Conservation (phyloP, 2,329 filamentous ascomycete genomes). For the Diplodia sapinea region DNA sequence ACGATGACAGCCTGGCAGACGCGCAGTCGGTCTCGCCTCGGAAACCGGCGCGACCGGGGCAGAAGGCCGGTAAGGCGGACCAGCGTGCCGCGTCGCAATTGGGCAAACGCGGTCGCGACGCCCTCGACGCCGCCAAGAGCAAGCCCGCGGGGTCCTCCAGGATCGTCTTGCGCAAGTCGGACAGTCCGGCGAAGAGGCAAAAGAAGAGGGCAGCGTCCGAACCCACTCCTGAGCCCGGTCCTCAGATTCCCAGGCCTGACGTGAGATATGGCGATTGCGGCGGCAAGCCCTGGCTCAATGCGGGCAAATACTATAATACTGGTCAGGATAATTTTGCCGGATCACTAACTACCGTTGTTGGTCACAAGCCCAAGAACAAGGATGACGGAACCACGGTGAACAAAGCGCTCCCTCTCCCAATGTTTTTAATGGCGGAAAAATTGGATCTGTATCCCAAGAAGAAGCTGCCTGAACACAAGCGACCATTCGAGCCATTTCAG, state of each 20-base stretch:
- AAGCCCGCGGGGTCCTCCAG: constrained; percentile 35
- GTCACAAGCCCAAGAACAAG: constrained; percentile 47
- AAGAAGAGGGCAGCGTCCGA: constrained; percentile 22
- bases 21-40: not conserved
- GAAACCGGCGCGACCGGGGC: not conserved
- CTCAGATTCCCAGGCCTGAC: constrained; percentile 40
- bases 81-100: constrained; percentile 5
- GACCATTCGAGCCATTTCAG: constrained; percentile 51
- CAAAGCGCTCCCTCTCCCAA: constrained; percentile 72
- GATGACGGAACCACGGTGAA: constrained; percentile 50
- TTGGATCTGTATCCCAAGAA: constrained; percentile 62
- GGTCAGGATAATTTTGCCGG: constrained; percentile 30
- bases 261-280: not conserved
- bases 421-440: constrained; percentile 75
- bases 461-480: constrained; percentile 22
- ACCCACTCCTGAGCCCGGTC: constrained; percentile 6
- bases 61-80: not conserved
- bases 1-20: constrained; percentile 2
- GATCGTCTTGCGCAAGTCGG: constrained; percentile 54
- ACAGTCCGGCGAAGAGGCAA: constrained; percentile 6
- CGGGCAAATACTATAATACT: constrained; percentile 39
- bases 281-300: constrained; percentile 25
- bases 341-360: constrained; percentile 22
- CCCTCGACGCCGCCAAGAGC: constrained; percentile 47
- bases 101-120: constrained; percentile 40